phyloP scores from a whole-genome alignment of 176 grass and related monocot genomes.

The Rhynchospora breviuscula region DNA sequence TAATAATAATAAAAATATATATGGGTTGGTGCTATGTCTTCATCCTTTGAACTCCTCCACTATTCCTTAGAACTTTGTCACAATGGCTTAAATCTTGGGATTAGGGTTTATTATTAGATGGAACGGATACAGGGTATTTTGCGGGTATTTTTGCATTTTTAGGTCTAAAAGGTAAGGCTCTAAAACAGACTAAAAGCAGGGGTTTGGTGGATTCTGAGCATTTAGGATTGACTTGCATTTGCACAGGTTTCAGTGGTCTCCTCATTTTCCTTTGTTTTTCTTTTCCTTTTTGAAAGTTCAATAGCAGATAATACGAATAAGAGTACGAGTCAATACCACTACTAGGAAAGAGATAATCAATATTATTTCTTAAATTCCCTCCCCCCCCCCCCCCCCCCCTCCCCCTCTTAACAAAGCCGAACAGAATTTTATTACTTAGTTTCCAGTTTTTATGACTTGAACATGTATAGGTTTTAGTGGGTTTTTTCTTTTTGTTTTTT shows the following conservation, averaged over 20 bases:
- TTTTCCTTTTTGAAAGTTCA: not conserved
- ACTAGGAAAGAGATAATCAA: not conserved
- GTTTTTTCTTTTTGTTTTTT: not conserved
- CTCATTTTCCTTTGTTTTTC: not conserved
- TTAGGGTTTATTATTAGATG: not conserved
- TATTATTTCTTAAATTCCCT: not conserved
- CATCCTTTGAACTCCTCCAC: not conserved
- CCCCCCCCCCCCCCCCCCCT: not conserved
- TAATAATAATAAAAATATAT: not conserved
- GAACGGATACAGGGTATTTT: not conserved
- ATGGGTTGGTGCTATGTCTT: not conserved
- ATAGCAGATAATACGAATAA: not conserved
- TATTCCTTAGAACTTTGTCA: not conserved
- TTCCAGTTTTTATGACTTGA: not conserved
- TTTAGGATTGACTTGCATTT: constrained; percentile 17
- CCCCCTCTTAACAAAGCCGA: not conserved
- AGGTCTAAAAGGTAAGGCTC: not conserved
- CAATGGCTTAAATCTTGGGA: not conserved
- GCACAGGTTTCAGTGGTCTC: not conserved
- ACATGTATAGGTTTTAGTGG: not conserved
- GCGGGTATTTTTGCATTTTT: constrained; percentile 7
- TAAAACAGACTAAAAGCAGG: too few relatives aligned
- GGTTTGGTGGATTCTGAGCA: not conserved
- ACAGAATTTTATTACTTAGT: not conserved
- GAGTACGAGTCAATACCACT: not conserved